These are phyloP conservation scores for Barnettozyma botsteinii DNA, from an alignment of 805 yeast genomes.

Conservation along the genomic window DNA sequence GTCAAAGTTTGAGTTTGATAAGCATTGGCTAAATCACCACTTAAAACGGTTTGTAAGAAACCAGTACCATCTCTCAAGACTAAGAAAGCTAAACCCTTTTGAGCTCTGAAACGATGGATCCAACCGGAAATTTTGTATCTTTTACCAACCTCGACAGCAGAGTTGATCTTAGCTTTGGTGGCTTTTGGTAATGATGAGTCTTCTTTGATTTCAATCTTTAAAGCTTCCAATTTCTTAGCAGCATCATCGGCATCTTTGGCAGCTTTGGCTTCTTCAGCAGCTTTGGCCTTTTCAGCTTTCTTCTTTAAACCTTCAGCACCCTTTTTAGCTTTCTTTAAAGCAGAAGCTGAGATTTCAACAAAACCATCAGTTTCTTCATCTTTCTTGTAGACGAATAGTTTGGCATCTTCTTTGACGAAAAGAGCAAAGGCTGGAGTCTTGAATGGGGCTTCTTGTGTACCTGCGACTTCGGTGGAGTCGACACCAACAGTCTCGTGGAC, in stretches of 20 bases:
- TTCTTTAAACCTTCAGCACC: constrained; percentile 90
- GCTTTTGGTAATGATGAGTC: constrained; percentile 73
- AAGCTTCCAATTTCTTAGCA: constrained; percentile 69
- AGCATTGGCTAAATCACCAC: constrained; percentile 91
- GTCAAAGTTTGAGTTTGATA: constrained; percentile 81
- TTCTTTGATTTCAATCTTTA: constrained; percentile 69
- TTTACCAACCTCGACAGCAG: constrained; percentile 42
- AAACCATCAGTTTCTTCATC: constrained; percentile 55
- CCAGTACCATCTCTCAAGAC: constrained; percentile 97
- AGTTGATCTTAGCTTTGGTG: constrained; percentile 52
- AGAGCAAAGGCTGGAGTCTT: constrained; percentile 82
- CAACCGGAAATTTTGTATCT: constrained; percentile 87
- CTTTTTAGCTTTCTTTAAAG: constrained; percentile 92
- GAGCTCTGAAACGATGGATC: constrained; percentile 91
- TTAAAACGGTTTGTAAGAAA: constrained; percentile 75
- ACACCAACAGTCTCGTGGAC: constrained; percentile 70
- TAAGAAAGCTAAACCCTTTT: constrained; percentile 86
- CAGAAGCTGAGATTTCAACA: constrained; percentile 80
- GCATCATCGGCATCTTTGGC: constrained; percentile 65
- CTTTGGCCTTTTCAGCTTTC: constrained; percentile 46
- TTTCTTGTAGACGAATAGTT: constrained; percentile 55
- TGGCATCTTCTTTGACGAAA: constrained; percentile 35
- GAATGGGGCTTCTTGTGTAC: constrained; percentile 66
- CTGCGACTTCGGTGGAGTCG: constrained; percentile 54
- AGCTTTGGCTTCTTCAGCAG: constrained; percentile 45